A percentile compares a stretch with the other conserved stretches of the same genome.
Evolutionary conservation across 306 rosid genomes (phyloP).

Genomic region (Delonix regia): DNA sequence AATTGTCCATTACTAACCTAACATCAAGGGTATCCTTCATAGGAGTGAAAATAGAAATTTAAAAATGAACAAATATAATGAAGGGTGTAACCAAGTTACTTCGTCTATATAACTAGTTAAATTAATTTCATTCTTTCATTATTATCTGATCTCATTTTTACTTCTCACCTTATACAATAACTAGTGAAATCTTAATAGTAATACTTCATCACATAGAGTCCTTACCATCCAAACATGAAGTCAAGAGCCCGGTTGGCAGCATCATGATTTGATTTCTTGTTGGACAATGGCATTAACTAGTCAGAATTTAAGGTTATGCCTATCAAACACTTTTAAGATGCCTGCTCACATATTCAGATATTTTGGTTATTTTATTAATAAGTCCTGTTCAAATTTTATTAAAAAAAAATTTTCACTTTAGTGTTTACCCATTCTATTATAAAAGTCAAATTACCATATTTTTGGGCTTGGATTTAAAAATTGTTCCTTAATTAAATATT

Average conservation of each 20-base stretch:
- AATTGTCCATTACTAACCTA: neutral
- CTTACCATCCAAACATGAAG: slow-evolving; percentile 39
- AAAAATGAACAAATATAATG: neutral
- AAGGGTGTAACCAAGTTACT: neutral
- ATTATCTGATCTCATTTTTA: neutral
- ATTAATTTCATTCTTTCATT: neutral
- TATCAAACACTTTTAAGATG: slow-evolving; percentile 43
- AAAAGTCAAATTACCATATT: neutral
- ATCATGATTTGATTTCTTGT: slow-evolving; percentile 7
- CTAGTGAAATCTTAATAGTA: neutral
- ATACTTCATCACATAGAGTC: neutral
- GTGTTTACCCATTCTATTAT: neutral
- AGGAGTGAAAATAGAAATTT: neutral
- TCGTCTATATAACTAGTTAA: neutral
- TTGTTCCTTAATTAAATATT: neutral
- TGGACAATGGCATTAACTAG: slow-evolving; percentile 46
- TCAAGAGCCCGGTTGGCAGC: slow-evolving; percentile 51
- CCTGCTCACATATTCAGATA: neutral
- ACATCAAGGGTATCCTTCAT: neutral
- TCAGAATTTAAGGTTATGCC: slow-evolving; percentile 40
- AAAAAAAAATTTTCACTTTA: neutral
- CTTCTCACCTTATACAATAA: neutral
- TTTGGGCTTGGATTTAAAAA: neutral
- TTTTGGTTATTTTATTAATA: neutral
- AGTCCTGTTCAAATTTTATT: neutral